phyloP scores from a whole-genome alignment of 2,329 filamentous ascomycete species.

The Cadophora malorum region DNA sequence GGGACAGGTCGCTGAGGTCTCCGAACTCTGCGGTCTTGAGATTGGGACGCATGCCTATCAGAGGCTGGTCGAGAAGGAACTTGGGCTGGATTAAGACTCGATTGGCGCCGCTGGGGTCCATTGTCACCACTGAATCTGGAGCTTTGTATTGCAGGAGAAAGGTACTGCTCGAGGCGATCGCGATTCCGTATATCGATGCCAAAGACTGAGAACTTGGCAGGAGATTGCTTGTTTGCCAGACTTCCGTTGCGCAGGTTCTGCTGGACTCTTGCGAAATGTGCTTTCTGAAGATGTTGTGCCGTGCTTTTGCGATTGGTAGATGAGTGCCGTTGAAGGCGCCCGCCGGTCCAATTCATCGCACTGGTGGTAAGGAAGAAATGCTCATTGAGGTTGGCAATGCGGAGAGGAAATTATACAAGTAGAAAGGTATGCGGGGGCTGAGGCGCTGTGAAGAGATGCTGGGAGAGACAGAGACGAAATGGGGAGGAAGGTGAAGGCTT shows the following conservation, averaged over 20 bases:
- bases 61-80: neutral
- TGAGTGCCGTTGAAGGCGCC: slow-evolving; percentile 52
- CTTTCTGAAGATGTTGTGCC: slow-evolving; percentile 51
- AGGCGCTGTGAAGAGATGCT: neutral
- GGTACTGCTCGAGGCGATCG: slow-evolving; percentile 16
- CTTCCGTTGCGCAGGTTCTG: slow-evolving; percentile 43
- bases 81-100: neutral
- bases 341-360: slow-evolving; percentile 59
- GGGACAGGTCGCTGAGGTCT: neutral
- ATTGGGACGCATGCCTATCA: neutral
- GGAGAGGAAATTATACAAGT: slow-evolving; percentile 1
- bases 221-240: slow-evolving; percentile 41
- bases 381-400: slow-evolving; percentile 6
- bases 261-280: slow-evolving; percentile 55
- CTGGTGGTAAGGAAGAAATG: slow-evolving; percentile 11
- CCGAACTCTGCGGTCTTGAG: neutral
- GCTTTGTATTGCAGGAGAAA: neutral
- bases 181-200: slow-evolving; percentile 26
- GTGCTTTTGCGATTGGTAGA: slow-evolving; percentile 45
- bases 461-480: neutral
- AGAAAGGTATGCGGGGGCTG: slow-evolving; percentile 14
- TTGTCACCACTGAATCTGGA: neutral
- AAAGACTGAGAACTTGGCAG: slow-evolving; percentile 38
- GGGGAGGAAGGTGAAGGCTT: neutral
- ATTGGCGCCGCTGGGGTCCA: neutral